Evolutionary conservation across 176 grass and related monocot genomes (phyloP), one percentile per base, ranked within the genome.

Genomic region (Paspalum vaginatum): DNA sequence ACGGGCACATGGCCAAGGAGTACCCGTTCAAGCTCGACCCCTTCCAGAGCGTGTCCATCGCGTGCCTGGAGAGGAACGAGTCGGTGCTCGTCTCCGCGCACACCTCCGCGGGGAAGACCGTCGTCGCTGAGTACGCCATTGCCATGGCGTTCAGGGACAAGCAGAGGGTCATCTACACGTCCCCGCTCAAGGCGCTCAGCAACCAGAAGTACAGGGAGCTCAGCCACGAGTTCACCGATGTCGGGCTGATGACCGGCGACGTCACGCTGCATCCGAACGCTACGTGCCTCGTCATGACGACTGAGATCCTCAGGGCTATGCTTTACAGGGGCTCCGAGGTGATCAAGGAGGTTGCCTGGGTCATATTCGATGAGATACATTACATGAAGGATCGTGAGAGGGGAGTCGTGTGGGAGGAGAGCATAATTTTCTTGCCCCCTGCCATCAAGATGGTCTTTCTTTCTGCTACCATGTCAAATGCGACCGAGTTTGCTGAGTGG

Each of bases 381-480:
- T 99, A 99, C 88, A 99, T 95, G 96, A 95, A 99, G 76, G 96
- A 99, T 74, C 88, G 96, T 18, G 96, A 99, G 80, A 90, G 92
- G 49, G 92, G 92, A 8, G 95, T 98, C 50, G 95, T 95, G 47
- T 98, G 95, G 96, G 96, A 99, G 87, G 93, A 99, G 72, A 99
- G 90, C 76, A 99, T 95, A 84, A 87, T 99, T 37, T 99, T 99
- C 82, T 79, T 99, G 39, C 96, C 96, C 3, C 90, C 93, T 1
- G 96, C 92, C 20, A 98, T 98, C 80, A 98, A 98, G 90, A 98
- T 98, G 95, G 90, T 98, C 43, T 98, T 98, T 57, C 88, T 98
- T 45, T 95, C 95, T 26, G 95, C 96, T 46, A 99, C 96, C 60
- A 99, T 95, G 96, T 99, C 96, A 0, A 99, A 99, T 73, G 96